Conservation (phyloP, 768 basidiomycete species). For the Russula earlei region DNA sequence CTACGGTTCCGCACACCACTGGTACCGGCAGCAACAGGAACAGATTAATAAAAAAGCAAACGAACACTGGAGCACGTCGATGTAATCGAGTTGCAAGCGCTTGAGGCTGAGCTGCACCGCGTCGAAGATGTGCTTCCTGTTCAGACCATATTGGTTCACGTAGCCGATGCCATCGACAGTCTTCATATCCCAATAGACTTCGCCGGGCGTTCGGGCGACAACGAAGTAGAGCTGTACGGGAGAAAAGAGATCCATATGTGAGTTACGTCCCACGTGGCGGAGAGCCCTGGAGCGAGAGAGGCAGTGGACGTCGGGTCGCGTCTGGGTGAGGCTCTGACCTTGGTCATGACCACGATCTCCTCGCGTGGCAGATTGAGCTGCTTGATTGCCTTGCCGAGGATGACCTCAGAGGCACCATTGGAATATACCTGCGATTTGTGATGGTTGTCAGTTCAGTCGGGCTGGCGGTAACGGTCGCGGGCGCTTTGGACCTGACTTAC, state of each 20-base stretch:
- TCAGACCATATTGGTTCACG: constrained; percentile 31
- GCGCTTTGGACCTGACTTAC: constrained; percentile 14
- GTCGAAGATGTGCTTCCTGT: constrained; percentile 50
- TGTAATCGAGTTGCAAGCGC: constrained; percentile 60
- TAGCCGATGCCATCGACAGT: constrained; percentile 24
- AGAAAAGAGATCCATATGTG: too few relatives aligned
- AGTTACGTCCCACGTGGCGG: too few relatives aligned
- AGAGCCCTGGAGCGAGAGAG: too few relatives aligned
- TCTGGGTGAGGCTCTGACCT: constrained; percentile 22
- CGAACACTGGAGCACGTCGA: constrained; percentile 60
- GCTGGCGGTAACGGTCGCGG: too few relatives aligned
- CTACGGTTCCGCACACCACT: too few relatives aligned
- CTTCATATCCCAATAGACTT: constrained; percentile 7
- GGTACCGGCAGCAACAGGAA: too few relatives aligned
- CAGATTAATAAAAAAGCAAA: not conserved
- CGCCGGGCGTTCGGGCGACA: not conserved
- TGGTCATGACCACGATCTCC: constrained; percentile 43
- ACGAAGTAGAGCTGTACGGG: constrained; percentile 2
- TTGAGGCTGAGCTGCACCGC: constrained; percentile 46
- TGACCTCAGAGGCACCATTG: constrained; percentile 34
- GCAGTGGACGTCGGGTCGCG: too few relatives aligned
- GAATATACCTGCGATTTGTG: constrained; percentile 27
- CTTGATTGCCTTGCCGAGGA: constrained; percentile 42
- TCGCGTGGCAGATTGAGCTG: constrained; percentile 36
- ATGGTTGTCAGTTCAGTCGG: not conserved